phyloP scores from a whole-genome alignment of 2,329 filamentous ascomycete species.

The Calonectria ilicicola region DNA sequence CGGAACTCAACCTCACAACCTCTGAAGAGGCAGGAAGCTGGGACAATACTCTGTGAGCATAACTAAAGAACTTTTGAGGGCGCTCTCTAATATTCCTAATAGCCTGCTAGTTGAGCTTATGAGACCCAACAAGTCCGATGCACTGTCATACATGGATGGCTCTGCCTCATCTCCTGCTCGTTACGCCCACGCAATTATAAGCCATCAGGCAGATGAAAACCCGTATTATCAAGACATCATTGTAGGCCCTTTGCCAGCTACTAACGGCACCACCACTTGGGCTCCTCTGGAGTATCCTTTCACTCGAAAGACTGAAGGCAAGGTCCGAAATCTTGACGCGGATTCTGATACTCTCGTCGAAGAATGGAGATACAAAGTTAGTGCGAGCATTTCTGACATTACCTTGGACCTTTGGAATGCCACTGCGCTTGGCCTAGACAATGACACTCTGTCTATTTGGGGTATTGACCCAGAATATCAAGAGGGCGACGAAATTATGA shows the following conservation, averaged over 20 bases:
- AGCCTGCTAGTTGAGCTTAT: conserved; percentile 18
- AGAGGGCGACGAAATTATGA: background rate
- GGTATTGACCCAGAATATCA: conserved; percentile 18
- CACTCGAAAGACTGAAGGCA: conserved; percentile 17
- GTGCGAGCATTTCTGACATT: conserved; percentile 7
- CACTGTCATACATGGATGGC: conserved; percentile 13
- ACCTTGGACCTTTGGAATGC: conserved; percentile 21
- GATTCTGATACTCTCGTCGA: background rate
- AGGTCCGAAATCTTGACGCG: conserved; percentile 14
- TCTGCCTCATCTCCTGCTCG: background rate
- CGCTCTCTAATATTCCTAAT: background rate
- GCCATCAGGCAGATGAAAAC: conserved; percentile 14
- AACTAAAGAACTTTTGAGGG: too few relatives aligned
- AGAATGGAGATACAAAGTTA: background rate
- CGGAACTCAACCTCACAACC: conserved; percentile 13
- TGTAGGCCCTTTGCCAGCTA: conserved; percentile 10
- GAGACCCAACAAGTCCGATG: conserved; percentile 20
- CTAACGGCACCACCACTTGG: conserved; percentile 12
- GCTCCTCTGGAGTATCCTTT: conserved; percentile 12
- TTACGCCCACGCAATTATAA: conserved; percentile 15
- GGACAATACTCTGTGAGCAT: conserved; percentile 21
- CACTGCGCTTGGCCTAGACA: conserved; percentile 18
- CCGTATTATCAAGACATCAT: conserved; percentile 19
- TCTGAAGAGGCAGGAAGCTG: conserved; percentile 14
- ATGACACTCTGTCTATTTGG: conserved; percentile 19